These are phyloP conservation scores for Polytrichum commune DNA, from an alignment of 225 moss, liverwort and hornwort species.

Conservation along the genomic window DNA sequence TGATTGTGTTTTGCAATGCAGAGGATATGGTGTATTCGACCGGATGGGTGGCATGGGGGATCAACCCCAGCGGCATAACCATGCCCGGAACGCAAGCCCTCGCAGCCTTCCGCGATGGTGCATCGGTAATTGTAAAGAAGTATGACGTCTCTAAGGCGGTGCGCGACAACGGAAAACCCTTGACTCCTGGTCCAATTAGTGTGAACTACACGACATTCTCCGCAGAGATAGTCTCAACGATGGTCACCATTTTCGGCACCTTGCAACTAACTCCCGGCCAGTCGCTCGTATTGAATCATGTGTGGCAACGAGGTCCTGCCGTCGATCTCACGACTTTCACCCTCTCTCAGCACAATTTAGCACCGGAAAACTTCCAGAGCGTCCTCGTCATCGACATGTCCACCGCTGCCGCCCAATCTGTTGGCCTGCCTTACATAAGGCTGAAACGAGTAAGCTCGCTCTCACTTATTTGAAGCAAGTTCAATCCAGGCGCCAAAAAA, in stretches of 20 bases:
- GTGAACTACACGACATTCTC: constrained; percentile 38
- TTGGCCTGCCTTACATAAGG: constrained; percentile 23
- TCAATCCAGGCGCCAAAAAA: too few relatives aligned
- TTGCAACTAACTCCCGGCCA: constrained; percentile 27
- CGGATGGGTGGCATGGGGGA: constrained; percentile 69
- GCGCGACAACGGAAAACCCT: not conserved
- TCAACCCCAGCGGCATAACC: constrained; percentile 21
- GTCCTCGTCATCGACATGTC: constrained; percentile 32
- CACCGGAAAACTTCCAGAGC: constrained; percentile 14
- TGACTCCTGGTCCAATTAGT: constrained; percentile 22
- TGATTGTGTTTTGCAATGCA: not conserved
- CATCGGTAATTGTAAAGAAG: constrained; percentile 19
- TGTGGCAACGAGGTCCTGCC: constrained; percentile 46
- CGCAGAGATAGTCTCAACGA: constrained; percentile 15
- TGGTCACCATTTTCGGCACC: constrained; percentile 43
- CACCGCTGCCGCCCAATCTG: constrained; percentile 22
- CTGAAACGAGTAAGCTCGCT: constrained; percentile 38
- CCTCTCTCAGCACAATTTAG: not conserved
- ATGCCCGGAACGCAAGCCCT: constrained; percentile 57
- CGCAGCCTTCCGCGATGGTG: constrained; percentile 32
- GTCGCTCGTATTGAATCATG: constrained; percentile 28
- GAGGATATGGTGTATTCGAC: constrained; percentile 22
- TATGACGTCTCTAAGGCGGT: constrained; percentile 35
- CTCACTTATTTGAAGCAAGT: not conserved
- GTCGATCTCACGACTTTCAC: constrained; percentile 2